These are phyloP conservation scores for Sutorius eximius DNA, from an alignment of 1,284 basidiomycete species.

Conservation along the genomic window DNA sequence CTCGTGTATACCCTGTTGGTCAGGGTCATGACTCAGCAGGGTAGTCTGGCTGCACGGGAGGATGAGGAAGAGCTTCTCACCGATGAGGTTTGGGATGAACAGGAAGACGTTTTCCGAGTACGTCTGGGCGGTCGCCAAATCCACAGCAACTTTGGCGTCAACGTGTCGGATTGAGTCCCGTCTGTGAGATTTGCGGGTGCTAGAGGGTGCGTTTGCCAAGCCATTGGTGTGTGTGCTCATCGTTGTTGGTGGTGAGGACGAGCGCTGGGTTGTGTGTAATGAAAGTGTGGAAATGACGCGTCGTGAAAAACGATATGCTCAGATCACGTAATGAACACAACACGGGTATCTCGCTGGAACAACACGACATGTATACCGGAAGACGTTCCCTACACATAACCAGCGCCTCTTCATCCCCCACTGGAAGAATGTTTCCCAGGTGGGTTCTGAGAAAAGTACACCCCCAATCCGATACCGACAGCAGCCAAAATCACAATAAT, in stretches of 20 bases:
- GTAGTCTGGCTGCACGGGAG: neutral
- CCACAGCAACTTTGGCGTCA: conserved; percentile 77
- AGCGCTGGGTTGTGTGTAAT: neutral
- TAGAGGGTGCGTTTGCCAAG: conserved; percentile 13
- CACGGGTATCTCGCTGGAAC: conserved; percentile 2
- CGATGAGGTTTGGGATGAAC: conserved; percentile 96
- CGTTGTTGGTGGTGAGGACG: conserved; percentile 10
- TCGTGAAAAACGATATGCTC: conserved; percentile 14
- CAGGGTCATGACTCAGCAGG: conserved; percentile 5
- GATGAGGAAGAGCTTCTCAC: conserved; percentile 39
- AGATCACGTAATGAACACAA: conserved; percentile 24
- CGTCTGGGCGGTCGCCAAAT: conserved; percentile 79
- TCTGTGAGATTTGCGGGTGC: conserved; percentile 19
- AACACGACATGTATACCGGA: neutral
- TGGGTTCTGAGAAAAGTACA: conserved; percentile 26
- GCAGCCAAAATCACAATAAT: conserved; percentile 32
- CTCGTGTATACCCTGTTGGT: conserved; percentile 81
- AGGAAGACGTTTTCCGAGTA: conserved; percentile 93
- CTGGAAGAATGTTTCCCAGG: conserved; percentile 4
- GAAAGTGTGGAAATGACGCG: conserved; percentile 21
- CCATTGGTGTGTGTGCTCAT: conserved; percentile 34
- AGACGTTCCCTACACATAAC: neutral
- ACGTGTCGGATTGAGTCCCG: conserved; percentile 58
- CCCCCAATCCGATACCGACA: conserved; percentile 31
- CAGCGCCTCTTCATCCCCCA: conserved; percentile 4